phyloP scores from a whole-genome alignment of 345 rosid species.

The Euclidium syriacum region DNA sequence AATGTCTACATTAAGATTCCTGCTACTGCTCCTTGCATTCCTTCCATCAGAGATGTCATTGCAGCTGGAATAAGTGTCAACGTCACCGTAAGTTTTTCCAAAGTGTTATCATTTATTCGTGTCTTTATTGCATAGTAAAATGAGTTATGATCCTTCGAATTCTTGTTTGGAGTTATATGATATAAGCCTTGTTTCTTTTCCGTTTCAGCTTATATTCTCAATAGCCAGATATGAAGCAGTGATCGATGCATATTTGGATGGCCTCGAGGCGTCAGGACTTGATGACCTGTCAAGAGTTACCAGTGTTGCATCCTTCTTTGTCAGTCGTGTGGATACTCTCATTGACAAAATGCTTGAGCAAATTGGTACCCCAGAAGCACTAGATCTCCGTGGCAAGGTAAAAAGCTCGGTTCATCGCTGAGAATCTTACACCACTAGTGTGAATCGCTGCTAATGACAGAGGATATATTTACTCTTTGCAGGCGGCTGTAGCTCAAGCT shows the following conservation, averaged over 20 bases:
- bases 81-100: constrained; percentile 66
- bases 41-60: constrained; percentile 90
- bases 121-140: background rate
- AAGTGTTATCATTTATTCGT: background rate
- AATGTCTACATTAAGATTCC: constrained; percentile 97
- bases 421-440: background rate
- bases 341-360: constrained; percentile 94
- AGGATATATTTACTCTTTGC: constrained; percentile 15
- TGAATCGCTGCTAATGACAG: background rate
- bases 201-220: constrained; percentile 86
- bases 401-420: constrained; percentile 11
- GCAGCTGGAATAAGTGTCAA: constrained; percentile 86
- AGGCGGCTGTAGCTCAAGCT: constrained; percentile 99
- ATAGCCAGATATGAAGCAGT: constrained; percentile 88
- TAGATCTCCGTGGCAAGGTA: constrained; percentile 97
- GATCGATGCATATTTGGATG: constrained; percentile 96
- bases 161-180: background rate
- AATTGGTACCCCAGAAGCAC: constrained; percentile 90
- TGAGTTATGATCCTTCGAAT: background rate
- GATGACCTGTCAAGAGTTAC: constrained; percentile 90
- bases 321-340: constrained; percentile 94
- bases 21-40: constrained; percentile 87
- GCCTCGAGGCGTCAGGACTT: constrained; percentile 94
- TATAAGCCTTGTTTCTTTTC: constrained; percentile 8
- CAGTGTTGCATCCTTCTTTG: constrained; percentile 97